A percentile compares a stretch with the other conserved stretches of the same genome.
Conservation (phyloP, 257 asterid species). For the Mitragyna speciosa region DNA sequence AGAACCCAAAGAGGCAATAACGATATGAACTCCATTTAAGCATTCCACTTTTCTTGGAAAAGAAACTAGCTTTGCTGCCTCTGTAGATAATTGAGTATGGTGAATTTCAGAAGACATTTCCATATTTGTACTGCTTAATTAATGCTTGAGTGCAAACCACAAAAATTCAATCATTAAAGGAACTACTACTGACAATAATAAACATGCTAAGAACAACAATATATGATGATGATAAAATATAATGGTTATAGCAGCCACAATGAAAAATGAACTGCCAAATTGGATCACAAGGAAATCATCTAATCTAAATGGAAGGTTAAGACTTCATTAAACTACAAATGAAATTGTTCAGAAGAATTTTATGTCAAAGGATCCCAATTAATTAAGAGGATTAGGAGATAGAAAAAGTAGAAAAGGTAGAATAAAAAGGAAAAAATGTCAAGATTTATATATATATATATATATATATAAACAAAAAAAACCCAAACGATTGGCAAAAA, state of each 20-base stretch:
- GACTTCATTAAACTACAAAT: background rate
- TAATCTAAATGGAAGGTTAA: background rate
- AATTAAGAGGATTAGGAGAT: background rate
- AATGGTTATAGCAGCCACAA: background rate
- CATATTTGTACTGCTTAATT: background rate
- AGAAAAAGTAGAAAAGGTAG: background rate
- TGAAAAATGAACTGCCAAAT: background rate
- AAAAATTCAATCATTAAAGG: background rate
- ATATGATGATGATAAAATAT: background rate
- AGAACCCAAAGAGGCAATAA: conserved; percentile 63
- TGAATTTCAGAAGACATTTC: background rate
- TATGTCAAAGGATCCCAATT: background rate
- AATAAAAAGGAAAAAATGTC: background rate
- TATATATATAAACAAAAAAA: too few relatives aligned
- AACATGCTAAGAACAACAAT: background rate
- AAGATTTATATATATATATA: too few relatives aligned
- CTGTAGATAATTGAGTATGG: conserved; percentile 46
- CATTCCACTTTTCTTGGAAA: conserved; percentile 69
- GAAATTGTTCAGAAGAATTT: background rate
- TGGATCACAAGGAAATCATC: background rate
- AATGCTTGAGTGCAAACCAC: background rate
- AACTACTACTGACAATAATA: background rate
- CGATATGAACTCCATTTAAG: conserved; percentile 66
- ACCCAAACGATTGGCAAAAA: background rate
- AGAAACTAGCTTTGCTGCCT: conserved; percentile 59